Evolutionary conservation across 768 basidiomycete genomes (phyloP).

Genomic region (Leccinum boreale): DNA sequence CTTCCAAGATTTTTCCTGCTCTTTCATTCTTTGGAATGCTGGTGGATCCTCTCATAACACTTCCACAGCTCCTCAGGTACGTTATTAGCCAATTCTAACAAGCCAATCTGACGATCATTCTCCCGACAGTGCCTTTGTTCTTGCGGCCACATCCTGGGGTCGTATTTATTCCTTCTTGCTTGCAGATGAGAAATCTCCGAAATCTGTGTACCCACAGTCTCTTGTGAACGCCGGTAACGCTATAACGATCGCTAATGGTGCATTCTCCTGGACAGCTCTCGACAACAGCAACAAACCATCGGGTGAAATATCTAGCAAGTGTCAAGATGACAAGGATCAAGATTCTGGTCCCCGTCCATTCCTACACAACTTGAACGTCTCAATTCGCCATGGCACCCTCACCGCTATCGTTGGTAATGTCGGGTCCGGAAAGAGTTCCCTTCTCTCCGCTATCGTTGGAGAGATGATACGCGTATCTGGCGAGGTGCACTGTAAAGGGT

Average conservation of each 20-base stretch:
- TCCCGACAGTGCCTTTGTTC: conserved; percentile 19
- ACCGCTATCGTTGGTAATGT: conserved; percentile 27
- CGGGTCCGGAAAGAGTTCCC: conserved; percentile 29
- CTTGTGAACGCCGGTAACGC: conserved; percentile 15
- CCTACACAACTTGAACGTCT: conserved; percentile 20
- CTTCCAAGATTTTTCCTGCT: conserved; percentile 27
- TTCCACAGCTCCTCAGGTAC: conserved; percentile 30
- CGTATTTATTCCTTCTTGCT: conserved; percentile 28
- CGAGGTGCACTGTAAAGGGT: conserved; percentile 20
- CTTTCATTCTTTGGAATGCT: conserved; percentile 32
- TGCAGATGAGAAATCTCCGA: conserved; percentile 22
- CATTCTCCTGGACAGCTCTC: conserved; percentile 25
- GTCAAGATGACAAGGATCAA: conserved; percentile 8
- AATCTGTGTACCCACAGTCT: background rate
- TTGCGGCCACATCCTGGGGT: conserved; percentile 27
- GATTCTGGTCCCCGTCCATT: conserved; percentile 12
- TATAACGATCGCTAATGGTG: conserved; percentile 18
- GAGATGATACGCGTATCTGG: conserved; percentile 29
- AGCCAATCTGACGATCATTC: background rate
- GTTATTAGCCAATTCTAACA: background rate
- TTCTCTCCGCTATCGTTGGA: conserved; percentile 29
- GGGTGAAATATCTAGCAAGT: conserved; percentile 7
- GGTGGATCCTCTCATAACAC: conserved; percentile 28
- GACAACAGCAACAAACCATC: background rate
- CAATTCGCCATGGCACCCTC: conserved; percentile 20